Evolutionary conservation across 148 eudicot genomes (phyloP).

Genomic region (Amaranthus palmeri): DNA sequence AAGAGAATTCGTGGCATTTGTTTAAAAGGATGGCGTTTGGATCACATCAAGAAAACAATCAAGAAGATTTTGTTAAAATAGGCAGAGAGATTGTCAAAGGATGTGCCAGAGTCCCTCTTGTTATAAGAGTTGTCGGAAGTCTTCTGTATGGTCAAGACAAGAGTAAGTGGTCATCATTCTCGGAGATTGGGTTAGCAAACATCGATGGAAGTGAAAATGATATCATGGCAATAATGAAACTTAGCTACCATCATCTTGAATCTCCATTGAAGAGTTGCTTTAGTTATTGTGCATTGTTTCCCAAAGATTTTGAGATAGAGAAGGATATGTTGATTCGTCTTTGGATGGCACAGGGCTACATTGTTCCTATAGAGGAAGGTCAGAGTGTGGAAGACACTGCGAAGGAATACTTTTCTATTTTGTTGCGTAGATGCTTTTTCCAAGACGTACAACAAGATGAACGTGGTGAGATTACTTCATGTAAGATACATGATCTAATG

Average conservation of each 20-base stretch:
- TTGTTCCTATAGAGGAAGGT: constrained; percentile 1
- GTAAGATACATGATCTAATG: constrained; percentile 4
- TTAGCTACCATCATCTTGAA: constrained; percentile 9
- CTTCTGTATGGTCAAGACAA: constrained; percentile 5
- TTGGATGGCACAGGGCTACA: constrained; percentile 10
- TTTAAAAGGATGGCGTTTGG: neutral
- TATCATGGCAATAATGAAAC: neutral
- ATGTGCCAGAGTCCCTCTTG: constrained; percentile 4
- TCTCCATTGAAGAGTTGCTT: constrained; percentile 10
- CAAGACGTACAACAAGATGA: neutral
- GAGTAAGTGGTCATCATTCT: neutral
- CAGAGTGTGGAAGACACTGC: neutral
- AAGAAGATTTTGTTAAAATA: neutral
- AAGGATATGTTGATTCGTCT: neutral
- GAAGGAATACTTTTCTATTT: neutral
- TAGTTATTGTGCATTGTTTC: neutral
- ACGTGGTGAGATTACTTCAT: neutral
- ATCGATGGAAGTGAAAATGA: neutral
- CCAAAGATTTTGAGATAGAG: neutral
- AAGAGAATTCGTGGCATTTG: constrained; percentile 4
- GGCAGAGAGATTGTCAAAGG: neutral
- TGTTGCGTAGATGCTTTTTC: constrained; percentile 12
- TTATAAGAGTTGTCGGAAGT: constrained; percentile 6
- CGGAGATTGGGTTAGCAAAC: neutral
- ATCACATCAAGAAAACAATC: neutral